Conservation (phyloP, 2,329 filamentous ascomycete genomes). For the Parascedosporium putredinis region DNA sequence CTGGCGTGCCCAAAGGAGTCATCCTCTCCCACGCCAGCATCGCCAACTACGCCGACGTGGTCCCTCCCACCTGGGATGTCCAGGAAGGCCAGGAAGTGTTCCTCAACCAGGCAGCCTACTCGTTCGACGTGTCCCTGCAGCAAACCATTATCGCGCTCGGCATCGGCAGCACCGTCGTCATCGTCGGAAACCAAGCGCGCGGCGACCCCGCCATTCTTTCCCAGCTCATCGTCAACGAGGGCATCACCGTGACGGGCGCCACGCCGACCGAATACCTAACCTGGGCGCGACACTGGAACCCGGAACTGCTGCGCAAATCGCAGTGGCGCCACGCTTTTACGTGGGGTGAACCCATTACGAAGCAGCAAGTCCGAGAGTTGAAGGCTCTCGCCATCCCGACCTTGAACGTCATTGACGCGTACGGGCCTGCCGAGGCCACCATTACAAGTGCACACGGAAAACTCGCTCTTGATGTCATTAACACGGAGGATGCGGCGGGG, state of each 20-base stretch:
- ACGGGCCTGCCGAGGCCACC: conserved; percentile 19
- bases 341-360: conserved; percentile 19
- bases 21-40: conserved; percentile 20
- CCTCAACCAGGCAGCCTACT: conserved; percentile 27
- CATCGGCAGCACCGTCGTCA: conserved; percentile 24
- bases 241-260: conserved; percentile 25
- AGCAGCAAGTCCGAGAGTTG: conserved; percentile 7
- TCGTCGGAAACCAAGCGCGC: conserved; percentile 21
- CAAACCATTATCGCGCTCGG: conserved; percentile 26
- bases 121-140: conserved; percentile 29
- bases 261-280: conserved; percentile 30
- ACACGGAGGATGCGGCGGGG: background rate
- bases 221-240: conserved; percentile 22
- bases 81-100: conserved; percentile 15
- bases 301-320: conserved; percentile 8
- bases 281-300: conserved; percentile 18
- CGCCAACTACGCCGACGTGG: conserved; percentile 13
- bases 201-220: conserved; percentile 25
- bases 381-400: background rate
- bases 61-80: background rate
- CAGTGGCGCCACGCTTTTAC: conserved; percentile 14
- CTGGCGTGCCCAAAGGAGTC: conserved; percentile 31
- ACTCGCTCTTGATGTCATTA: background rate
- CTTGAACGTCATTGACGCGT: conserved; percentile 15
- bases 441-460: background rate